A percentile compares a stretch with the other conserved stretches of the same genome.
Evolutionary conservation across 108 stramenopile genomes (phyloP).

Genomic region (Licmophora abbreviata): DNA sequence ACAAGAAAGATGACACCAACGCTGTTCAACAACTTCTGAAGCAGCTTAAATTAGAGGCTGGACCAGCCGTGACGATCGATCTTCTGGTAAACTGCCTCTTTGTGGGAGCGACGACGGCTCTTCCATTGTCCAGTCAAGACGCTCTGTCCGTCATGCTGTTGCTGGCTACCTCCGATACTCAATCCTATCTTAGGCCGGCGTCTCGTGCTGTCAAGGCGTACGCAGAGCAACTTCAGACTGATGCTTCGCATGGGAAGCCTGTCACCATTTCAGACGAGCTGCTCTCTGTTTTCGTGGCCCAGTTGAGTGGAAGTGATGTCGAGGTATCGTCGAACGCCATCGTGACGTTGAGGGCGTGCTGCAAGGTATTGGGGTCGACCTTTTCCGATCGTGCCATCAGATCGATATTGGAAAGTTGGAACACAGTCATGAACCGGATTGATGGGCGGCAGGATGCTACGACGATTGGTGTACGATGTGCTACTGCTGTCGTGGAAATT

Average conservation of each 20-base stretch:
- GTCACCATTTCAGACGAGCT: slow-evolving; percentile 8
- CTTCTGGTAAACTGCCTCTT: no score
- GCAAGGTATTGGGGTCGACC: slow-evolving; percentile 4
- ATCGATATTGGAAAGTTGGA: slow-evolving; percentile 5
- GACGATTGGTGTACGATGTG: slow-evolving; percentile 19
- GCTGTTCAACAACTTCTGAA: no score
- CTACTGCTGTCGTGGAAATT: slow-evolving; percentile 9
- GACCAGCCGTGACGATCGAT: no score
- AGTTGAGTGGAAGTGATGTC: slow-evolving; percentile 13
- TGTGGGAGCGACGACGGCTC: no score
- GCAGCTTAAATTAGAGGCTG: no score
- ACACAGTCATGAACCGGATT: slow-evolving; percentile 1
- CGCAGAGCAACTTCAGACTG: background rate
- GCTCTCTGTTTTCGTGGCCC: slow-evolving; percentile 8
- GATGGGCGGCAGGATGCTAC: background rate
- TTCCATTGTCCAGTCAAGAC: slow-evolving; percentile 1
- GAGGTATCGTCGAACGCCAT: slow-evolving; percentile 12
- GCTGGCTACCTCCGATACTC: background rate
- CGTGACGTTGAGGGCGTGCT: slow-evolving; percentile 4
- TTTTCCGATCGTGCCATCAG: slow-evolving; percentile 2
- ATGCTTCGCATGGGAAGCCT: background rate
- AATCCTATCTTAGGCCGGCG: slow-evolving; percentile 10
- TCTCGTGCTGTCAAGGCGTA: slow-evolving; percentile 7
- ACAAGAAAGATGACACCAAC: no score
- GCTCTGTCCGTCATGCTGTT: background rate